Conservation (phyloP, 352 stramenopile genomes). For the Hyaloperonospora brassicae region DNA sequence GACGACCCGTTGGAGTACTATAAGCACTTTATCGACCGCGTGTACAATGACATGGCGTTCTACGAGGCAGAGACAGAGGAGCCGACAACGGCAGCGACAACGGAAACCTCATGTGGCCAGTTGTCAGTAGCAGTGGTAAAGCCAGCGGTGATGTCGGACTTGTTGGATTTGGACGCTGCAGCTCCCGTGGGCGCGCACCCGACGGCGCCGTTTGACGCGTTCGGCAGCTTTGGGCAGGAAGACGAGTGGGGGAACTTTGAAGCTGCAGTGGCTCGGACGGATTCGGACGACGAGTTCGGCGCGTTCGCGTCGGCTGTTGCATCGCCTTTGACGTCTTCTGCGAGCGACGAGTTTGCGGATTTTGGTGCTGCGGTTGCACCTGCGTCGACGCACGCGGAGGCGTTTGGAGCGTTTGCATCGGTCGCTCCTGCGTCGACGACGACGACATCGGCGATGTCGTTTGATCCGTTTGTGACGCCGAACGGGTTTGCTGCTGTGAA, state of each 20-base stretch:
- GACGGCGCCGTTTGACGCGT: slow-evolving; percentile 35
- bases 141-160: slow-evolving; percentile 1
- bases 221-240: slow-evolving; percentile 13
- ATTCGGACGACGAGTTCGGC: slow-evolving; percentile 34
- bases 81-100: not conserved
- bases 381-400: slow-evolving; percentile 8
- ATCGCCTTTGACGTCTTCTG: slow-evolving; percentile 8
- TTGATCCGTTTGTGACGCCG: slow-evolving; percentile 29
- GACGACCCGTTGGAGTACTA: slow-evolving; percentile 78
- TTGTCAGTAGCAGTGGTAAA: not conserved
- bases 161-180: slow-evolving; percentile 52
- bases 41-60: slow-evolving; percentile 79
- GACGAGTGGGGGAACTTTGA: slow-evolving; percentile 32
- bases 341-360: slow-evolving; percentile 31
- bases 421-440: slow-evolving; percentile 12
- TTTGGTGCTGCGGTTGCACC: slow-evolving; percentile 27
- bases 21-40: slow-evolving; percentile 78
- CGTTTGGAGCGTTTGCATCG: slow-evolving; percentile 33
- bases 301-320: slow-evolving; percentile 27
- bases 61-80: slow-evolving; percentile 43
- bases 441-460: slow-evolving; percentile 25
- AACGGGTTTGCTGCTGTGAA: slow-evolving; percentile 8
- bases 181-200: slow-evolving; percentile 15
- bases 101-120: slow-evolving; percentile 2
- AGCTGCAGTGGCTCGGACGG: slow-evolving; percentile 17